Evolutionary conservation across 2,329 filamentous ascomycete species (phyloP), one percentile per base, ranked within the genome.

Genomic region (Cladosporium sp.): DNA sequence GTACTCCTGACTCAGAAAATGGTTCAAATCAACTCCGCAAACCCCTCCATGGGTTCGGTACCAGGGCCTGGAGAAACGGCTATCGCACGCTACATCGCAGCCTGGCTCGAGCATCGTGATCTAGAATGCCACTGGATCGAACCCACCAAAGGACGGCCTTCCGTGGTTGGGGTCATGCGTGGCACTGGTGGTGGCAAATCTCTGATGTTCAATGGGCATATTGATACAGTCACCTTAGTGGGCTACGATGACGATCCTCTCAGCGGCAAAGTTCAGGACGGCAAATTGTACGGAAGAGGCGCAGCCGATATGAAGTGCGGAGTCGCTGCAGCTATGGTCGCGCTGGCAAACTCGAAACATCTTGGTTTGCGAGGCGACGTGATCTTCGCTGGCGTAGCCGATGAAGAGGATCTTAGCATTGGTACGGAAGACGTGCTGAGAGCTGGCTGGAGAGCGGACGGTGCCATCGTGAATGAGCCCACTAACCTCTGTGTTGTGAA

Each of bases 371-470:
- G 70, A 0, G 82, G 82, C 3, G 78, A 84, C 50, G 74, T 84
- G 8, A 78, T 84, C 8, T 70, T 84, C 5, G 73, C 81, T 0
- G 81, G 77, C 1, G 82, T 84, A 3, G 77, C 81, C 0, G 82
- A 84, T 43, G 81, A 84, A 56, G 82, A 84, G 61, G 74, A 74
- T 42, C 66, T 70, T 4, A 82, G 78, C 28, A 77, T 79, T 11
- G 82, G 82, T 1, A 84, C 81, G 0, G 75, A 78, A 59, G 73
- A 83, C 40, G 62, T 84, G 0, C 65, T 84, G 1, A 70, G 70
- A 11, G 79, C 80, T 1, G 82, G 81, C 1, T 84, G 81, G 81
- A 72, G 72, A 30, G 79, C 82, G 1, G 80, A 84, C 57, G 81
- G 70, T 0, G 82, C 81, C 5, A 68, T 84, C 1, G 74, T 84